Evolutionary conservation across 495 filamentous ascomycete genomes (phyloP).

Genomic region (Elaphomyces granulatus): DNA sequence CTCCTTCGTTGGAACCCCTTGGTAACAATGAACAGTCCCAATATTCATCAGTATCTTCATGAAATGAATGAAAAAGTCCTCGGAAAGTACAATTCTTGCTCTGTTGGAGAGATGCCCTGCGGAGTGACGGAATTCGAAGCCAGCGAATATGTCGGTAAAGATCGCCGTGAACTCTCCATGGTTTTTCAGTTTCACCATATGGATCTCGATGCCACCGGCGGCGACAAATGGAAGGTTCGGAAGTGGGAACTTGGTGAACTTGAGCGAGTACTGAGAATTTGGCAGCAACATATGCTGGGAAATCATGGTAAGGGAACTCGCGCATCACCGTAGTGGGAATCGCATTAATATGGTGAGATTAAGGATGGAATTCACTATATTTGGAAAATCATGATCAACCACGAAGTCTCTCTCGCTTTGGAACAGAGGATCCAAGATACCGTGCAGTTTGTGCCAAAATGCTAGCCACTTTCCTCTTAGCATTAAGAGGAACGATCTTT

Average conservation of each 20-base stretch:
- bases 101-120: conserved; percentile 53
- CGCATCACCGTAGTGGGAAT: not conserved
- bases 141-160: conserved; percentile 32
- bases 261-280: conserved; percentile 34
- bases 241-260: conserved; percentile 32
- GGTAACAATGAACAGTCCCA: conserved; percentile 32
- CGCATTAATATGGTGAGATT: not conserved
- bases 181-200: conserved; percentile 46
- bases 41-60: conserved; percentile 45
- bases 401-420: conserved; percentile 40
- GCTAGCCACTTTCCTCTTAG: conserved; percentile 37
- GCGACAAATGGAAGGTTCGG: conserved; percentile 8
- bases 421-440: conserved; percentile 22
- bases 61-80: conserved; percentile 46
- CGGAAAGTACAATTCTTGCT: conserved; percentile 41
- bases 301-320: conserved; percentile 6
- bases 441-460: conserved; percentile 38
- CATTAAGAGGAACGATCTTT: conserved; percentile 47
- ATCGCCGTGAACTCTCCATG: conserved; percentile 45
- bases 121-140: conserved; percentile 34
- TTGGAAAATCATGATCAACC: conserved; percentile 53
- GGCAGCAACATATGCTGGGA: conserved; percentile 39
- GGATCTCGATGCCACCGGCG: conserved; percentile 7
- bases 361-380: conserved; percentile 46
- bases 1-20: no score